Evolutionary conservation across 2,329 filamentous ascomycete genomes (phyloP), one percentile per base, ranked within the genome.

Genomic region (Colletotrichum spinosum): DNA sequence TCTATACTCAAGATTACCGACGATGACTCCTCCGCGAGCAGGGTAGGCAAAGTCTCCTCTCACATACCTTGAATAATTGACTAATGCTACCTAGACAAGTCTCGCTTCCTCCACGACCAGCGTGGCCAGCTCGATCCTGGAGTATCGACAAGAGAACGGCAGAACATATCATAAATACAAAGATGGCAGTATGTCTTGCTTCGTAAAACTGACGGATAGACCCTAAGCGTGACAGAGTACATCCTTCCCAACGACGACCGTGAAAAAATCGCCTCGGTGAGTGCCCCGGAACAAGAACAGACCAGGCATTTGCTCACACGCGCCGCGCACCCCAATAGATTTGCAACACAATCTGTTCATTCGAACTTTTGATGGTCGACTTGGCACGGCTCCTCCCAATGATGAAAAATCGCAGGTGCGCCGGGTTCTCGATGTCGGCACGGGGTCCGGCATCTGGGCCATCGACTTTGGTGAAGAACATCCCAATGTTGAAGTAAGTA

Each of bases 131-230:
- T 80, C 77, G 54, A 77, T 80, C 44, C 60, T 73, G 44, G 66
- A 72, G 8, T 76, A 76, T 67, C 74, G 77, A 3, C 68, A 72
- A 9, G 77, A 79, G 54, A 76, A 79, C 60, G 77, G 77, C 2
- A 69, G 78, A 17, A 78, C 76, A 1, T 80, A 78, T 42, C 75
- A 79, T 54, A 69, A 75, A 2, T 78, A 64, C 17, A 55, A 41
- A 13, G 50, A 52, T 25, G 50, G 50, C 13, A 38, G 50, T 52
- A 25, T 1, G 50, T 41, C 11, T 15, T 15, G 8, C 3, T 15
- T 7, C 5, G 9, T 10, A 25, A 25, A 25, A 25, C 25, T 6
- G 37, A n/a, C 4, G 9, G 12, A 38, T 25, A 11, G 35, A 12
- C 9, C 2, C 13, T n/a, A 2, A 8, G n/a, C n/a, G 12, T 5